phyloP scores from a whole-genome alignment of 2,329 filamentous ascomycete species.

The Cordyceps cateniannulata region DNA sequence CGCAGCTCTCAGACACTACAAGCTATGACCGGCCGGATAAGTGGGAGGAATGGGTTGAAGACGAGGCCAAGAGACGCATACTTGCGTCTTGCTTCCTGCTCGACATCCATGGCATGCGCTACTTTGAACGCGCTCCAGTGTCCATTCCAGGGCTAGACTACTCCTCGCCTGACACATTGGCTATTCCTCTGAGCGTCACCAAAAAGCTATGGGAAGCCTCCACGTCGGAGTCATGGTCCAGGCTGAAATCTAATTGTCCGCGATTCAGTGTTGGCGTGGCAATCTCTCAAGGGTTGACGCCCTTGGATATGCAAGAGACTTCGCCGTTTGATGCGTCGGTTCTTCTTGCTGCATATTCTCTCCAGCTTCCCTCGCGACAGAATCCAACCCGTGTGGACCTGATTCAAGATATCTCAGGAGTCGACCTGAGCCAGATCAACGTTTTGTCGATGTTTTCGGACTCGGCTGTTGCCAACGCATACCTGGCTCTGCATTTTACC shows the following conservation, averaged over 20 bases:
- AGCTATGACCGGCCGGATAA: not conserved
- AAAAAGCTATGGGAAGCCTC: constrained; percentile 43
- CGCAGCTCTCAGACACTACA: not conserved
- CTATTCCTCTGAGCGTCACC: constrained; percentile 42
- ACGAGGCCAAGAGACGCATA: constrained; percentile 47
- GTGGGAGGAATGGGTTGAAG: constrained; percentile 45
- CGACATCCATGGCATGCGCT: constrained; percentile 49
- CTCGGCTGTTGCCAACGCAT: constrained; percentile 43
- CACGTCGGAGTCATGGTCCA: constrained; percentile 40
- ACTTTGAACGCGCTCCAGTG: constrained; percentile 42
- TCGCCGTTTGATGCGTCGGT: constrained; percentile 33
- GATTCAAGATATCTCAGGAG: constrained; percentile 19
- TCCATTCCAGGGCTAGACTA: constrained; percentile 30
- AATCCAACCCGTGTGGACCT: constrained; percentile 21
- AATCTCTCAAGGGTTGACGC: constrained; percentile 29
- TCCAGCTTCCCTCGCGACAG: constrained; percentile 31
- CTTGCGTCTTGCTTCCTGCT: constrained; percentile 51
- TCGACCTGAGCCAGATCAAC: constrained; percentile 20
- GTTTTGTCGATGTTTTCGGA: constrained; percentile 34
- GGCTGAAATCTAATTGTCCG: constrained; percentile 22
- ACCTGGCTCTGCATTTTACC: constrained; percentile 51
- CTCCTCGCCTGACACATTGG: constrained; percentile 26
- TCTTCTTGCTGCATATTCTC: constrained; percentile 33
- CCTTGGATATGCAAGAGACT: constrained; percentile 28
- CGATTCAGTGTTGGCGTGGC: constrained; percentile 22